phyloP scores from a whole-genome alignment of 2,329 filamentous ascomycete genomes.

The Coniochaeta prunicola region DNA sequence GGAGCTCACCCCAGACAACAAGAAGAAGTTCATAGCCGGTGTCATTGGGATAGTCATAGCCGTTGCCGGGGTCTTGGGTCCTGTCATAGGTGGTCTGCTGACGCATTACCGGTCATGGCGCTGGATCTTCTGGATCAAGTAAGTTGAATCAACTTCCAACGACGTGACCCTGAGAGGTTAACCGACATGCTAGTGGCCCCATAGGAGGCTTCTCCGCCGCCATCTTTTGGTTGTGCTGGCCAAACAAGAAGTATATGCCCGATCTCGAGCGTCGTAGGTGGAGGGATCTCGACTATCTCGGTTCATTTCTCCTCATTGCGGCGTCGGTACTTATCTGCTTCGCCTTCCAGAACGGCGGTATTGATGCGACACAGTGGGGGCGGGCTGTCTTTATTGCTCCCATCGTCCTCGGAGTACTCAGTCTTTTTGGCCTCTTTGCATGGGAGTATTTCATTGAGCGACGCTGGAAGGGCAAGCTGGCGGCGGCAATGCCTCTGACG shows the following conservation, averaged over 20 bases:
- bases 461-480: conserved; percentile 22
- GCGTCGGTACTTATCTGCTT: conserved; percentile 50
- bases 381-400: conserved; percentile 33
- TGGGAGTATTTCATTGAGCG: conserved; percentile 29
- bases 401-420: conserved; percentile 26
- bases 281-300: conserved; percentile 45
- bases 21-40: conserved; percentile 35
- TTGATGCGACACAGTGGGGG: conserved; percentile 30
- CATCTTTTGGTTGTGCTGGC: conserved; percentile 44
- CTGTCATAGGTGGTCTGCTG: conserved; percentile 42
- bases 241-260: conserved; percentile 31
- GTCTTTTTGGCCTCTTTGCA: conserved; percentile 27
- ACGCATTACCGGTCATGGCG: conserved; percentile 43
- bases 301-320: conserved; percentile 44
- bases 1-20: conserved; percentile 35
- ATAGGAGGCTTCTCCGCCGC: conserved; percentile 37
- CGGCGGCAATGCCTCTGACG: conserved; percentile 38
- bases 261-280: conserved; percentile 30
- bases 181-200: conserved; percentile 33
- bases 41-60: conserved; percentile 42
- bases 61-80: conserved; percentile 41
- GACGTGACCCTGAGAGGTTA: conserved; percentile 2
- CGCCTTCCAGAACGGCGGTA: conserved; percentile 46
- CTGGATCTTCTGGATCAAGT: conserved; percentile 57
- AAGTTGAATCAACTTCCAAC: conserved; percentile 11